Percentiles rank a stretch among this genome's conserved stretches.
phyloP scores from a whole-genome alignment of 2,329 filamentous ascomycete species.

The Cercospora sp. region DNA sequence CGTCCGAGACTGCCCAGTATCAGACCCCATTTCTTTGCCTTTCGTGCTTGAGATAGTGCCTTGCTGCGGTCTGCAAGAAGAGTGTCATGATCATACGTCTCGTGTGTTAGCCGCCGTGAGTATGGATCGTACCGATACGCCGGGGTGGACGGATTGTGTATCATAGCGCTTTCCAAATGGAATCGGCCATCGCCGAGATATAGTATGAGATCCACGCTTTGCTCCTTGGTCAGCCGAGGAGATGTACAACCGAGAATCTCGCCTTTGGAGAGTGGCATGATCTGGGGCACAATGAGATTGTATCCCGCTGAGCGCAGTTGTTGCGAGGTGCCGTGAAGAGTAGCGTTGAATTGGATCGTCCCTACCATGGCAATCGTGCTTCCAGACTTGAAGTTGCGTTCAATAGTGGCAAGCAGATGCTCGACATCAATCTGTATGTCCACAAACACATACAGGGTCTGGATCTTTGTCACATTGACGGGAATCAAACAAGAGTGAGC shows the following conservation, averaged over 20 bases:
- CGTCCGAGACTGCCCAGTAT: slow-evolving; percentile 90
- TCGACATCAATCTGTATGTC: slow-evolving; percentile 93
- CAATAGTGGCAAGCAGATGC: slow-evolving; percentile 82
- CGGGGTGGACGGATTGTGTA: slow-evolving; percentile 87
- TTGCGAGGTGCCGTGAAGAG: slow-evolving; percentile 80
- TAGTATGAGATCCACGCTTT: slow-evolving; percentile 71
- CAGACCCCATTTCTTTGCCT: slow-evolving; percentile 86
- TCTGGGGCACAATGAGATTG: slow-evolving; percentile 84
- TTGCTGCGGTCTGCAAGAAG: slow-evolving; percentile 78
- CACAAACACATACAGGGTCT: slow-evolving; percentile 96
- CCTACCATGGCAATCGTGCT: slow-evolving; percentile 92
- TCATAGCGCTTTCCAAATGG: slow-evolving; percentile 98
- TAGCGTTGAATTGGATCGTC: slow-evolving; percentile 98
- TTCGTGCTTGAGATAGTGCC: slow-evolving; percentile 74
- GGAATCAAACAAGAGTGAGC: slow-evolving; percentile 96
- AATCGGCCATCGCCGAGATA: slow-evolving; percentile 93
- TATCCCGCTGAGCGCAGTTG: slow-evolving; percentile 82
- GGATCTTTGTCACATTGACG: slow-evolving; percentile 93
- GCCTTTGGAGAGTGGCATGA: slow-evolving; percentile 86
- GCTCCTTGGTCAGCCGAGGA: slow-evolving; percentile 62
- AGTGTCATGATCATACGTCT: slow-evolving; percentile 87
- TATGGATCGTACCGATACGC: slow-evolving; percentile 98
- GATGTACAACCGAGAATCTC: slow-evolving; percentile 98
- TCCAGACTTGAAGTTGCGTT: slow-evolving; percentile 80
- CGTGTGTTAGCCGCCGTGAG: slow-evolving; percentile 83